Evolutionary conservation across 2,329 filamentous ascomycete species (phyloP), one percentile per base, ranked within the genome.

Genomic region (Cordyceps cicadae): DNA sequence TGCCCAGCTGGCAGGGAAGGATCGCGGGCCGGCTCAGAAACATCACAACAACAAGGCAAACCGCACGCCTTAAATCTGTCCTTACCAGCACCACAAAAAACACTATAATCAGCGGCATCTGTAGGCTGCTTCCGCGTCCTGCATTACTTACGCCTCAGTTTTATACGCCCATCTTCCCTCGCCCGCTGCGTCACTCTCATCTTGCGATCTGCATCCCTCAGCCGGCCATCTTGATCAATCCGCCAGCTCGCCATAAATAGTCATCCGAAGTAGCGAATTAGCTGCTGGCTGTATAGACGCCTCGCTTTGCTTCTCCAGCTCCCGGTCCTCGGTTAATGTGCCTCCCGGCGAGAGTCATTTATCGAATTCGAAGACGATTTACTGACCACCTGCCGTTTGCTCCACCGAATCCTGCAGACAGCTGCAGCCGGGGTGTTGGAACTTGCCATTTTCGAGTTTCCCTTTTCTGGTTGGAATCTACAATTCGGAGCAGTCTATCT

Each of bases 171-270:
- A 37, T 58, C 55, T 51, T 51, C 48, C 11, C 34, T 49, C 37
- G 32, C 37, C 46, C 55, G 11, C 34, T 12, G 34, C 26, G 46
- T 19, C 32, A 32, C 46, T 29, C n/a, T 46, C 55, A 58, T 58
- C 55, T 58, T 37, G 55, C 55, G 51, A 51, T 58, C 37, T 43
- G 55, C 55, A 58, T 51, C 46, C 55, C 43, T n/a, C 37, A 51
- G 34, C 34, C 43, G 45, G 11, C 26, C 57, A 59, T 59, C 57
- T 52, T 53, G 48, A 59, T 59, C 57, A 29, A n/a, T 46, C 57
- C 49, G 49, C 26, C 41, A 29, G 11, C 37, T 59, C 49, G 57
- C 57, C 37, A 54, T 32, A 24, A 37, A 53, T 19, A 24, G 56
- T n/a, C 37, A 26, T n/a, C 52, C 19, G 26, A 19, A 43, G 21